Evolutionary conservation across 108 stramenopile species (phyloP), one percentile per base, ranked within the genome.

Genomic region (Nitzschia sp.): DNA sequence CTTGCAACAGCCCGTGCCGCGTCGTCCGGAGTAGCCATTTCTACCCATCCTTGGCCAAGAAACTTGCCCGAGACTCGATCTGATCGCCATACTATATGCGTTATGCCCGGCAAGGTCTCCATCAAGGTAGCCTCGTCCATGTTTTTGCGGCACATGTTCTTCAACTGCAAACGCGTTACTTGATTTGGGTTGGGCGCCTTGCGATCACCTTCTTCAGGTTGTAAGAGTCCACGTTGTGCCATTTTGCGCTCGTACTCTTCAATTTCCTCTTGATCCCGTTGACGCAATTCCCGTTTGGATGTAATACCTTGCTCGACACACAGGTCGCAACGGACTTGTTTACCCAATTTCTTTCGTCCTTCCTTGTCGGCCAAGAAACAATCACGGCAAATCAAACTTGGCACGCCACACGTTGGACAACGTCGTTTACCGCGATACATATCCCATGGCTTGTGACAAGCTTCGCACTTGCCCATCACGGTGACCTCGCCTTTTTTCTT

Each of bases 361-460:
- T 82, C 71, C 56, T 75, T 68, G 55, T 83, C 74, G 5, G 69
- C 69, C 19, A 82, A 19, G 35, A 85, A 79, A 68, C 94, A 95
- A 30, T 91, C 86, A 9, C 71, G 68, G 47, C 95, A 96, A 30
- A 94, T 87, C 29, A 96, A 74, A 32, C 77, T 77, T 8, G 95
- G 95, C 15, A 96, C 95, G 35, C 93, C 93, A 78, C 95, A 96
- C 0, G 93, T 93, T 17, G 90, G 89, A 70, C 95, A 96, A 47
- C 92, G 78, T 11, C 92, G 81, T 54, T 96, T 96, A 8, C 95
- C 95, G n/a, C 91, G 75, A 60, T 91, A 96, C 88, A 79, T 91
- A 60, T 96, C 95, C 95, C 95, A 96, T 11, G 91, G 85, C 56
- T 89, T 88, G 6, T 26, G 66, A 64, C 95, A 96, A 19, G 83